phyloP scores from a whole-genome alignment of 305 asterid genomes.

The Fraxinus paxiana region DNA sequence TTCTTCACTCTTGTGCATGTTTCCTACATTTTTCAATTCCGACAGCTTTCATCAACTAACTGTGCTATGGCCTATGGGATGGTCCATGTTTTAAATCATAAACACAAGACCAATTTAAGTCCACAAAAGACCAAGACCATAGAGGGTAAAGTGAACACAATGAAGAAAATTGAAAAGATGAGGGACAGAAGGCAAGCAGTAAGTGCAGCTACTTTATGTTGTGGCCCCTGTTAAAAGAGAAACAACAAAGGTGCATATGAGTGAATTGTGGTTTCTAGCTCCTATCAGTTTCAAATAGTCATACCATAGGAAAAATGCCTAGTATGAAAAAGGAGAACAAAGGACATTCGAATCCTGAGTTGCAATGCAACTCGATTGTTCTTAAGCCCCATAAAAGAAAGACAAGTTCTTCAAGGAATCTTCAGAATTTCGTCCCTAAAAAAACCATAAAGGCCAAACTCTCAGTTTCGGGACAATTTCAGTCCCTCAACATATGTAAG shows the following conservation, averaged over 20 bases:
- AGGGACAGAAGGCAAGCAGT: background rate
- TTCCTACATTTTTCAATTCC: background rate
- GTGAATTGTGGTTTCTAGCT: background rate
- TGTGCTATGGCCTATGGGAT: background rate
- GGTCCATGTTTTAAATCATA: background rate
- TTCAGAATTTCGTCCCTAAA: background rate
- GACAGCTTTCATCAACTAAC: background rate
- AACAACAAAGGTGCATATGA: background rate
- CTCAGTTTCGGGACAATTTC: background rate
- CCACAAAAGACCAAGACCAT: slow-evolving; percentile 1
- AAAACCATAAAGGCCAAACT: background rate
- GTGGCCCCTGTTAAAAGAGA: background rate
- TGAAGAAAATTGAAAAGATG: background rate
- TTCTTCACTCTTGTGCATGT: background rate
- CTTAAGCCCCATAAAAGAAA: background rate
- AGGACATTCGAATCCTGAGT: background rate
- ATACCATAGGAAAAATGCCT: background rate
- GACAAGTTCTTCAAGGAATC: background rate
- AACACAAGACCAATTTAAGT: background rate
- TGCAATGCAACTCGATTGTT: background rate
- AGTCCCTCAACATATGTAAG: background rate
- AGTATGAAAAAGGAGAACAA: background rate
- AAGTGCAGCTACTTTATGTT: background rate
- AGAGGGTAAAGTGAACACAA: background rate
- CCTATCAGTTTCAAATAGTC: background rate